phyloP scores from a whole-genome alignment of 2,329 filamentous ascomycete genomes.

The Juglanconis oblonga region DNA sequence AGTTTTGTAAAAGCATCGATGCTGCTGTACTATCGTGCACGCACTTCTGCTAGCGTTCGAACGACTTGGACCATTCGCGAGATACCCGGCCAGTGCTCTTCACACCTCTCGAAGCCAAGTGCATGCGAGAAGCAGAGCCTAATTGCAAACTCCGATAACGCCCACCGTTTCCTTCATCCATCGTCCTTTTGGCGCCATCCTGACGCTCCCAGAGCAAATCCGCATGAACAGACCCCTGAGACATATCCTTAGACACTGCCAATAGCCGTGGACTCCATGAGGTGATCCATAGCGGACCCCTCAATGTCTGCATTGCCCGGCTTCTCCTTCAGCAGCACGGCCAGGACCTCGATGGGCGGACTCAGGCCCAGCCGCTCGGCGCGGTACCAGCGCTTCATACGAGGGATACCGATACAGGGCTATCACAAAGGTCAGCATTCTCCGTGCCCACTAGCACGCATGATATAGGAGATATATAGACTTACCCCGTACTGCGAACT shows the following conservation, averaged over 20 bases:
- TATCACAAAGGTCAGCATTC: slow-evolving; percentile 33
- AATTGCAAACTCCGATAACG: slow-evolving; percentile 3
- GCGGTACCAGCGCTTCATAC: slow-evolving; percentile 82
- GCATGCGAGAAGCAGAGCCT: slow-evolving; percentile 1
- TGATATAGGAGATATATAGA: slow-evolving; percentile 24
- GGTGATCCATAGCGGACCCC: slow-evolving; percentile 71
- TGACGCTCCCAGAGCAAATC: no score
- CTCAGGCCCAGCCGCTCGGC: slow-evolving; percentile 79
- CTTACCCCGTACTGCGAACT: slow-evolving; percentile 88
- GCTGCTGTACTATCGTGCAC: not conserved
- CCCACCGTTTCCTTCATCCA: not conserved
- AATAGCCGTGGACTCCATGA: slow-evolving; percentile 49
- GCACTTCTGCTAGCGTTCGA: not conserved
- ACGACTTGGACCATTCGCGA: not conserved
- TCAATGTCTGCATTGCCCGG: slow-evolving; percentile 52
- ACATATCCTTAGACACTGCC: slow-evolving; percentile 25
- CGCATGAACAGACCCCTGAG: no score
- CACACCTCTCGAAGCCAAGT: not conserved
- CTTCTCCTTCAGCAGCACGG: slow-evolving; percentile 74
- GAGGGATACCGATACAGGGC: slow-evolving; percentile 84
- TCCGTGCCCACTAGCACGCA: not conserved
- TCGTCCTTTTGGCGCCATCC: no score
- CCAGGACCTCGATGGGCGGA: slow-evolving; percentile 86
- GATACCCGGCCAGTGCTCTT: not conserved
- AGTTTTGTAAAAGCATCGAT: not conserved